Evolutionary conservation across 176 grass and related monocot genomes (phyloP).

Genomic region (Eleusine indica): DNA sequence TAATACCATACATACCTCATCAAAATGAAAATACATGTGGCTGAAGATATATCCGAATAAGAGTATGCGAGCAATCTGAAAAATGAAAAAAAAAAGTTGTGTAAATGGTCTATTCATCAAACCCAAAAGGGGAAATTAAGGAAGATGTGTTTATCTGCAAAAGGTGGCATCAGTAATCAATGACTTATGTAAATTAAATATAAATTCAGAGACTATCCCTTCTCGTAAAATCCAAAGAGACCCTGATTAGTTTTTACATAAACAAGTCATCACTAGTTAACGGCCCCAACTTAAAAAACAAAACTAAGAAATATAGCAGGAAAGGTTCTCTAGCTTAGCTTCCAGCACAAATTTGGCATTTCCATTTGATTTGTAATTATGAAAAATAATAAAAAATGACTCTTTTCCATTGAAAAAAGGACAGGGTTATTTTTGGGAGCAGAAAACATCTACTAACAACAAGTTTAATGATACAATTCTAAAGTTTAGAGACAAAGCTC

Average conservation of each 20-base stretch:
- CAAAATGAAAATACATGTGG: constrained; percentile 71
- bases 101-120: constrained; percentile 24
- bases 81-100: constrained; percentile 6
- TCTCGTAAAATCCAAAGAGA: background rate
- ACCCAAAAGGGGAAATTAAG: background rate
- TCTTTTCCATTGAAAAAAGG: background rate
- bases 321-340: background rate
- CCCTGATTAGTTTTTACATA: background rate
- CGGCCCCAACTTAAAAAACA: background rate
- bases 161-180: background rate
- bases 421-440: background rate
- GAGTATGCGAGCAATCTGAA: constrained; percentile 76
- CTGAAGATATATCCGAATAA: constrained; percentile 76
- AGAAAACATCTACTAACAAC: background rate
- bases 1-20: constrained; percentile 63
- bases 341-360: background rate
- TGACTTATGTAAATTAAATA: too few species aligned
- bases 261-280: background rate
- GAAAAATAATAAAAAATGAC: background rate
- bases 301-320: background rate
- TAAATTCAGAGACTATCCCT: too few species aligned
- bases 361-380: background rate
- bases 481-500: constrained; percentile 16
- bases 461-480: constrained; percentile 1
- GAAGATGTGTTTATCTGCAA: background rate